A percentile compares a stretch with the other conserved stretches of the same genome.
phyloP scores from a whole-genome alignment of 2,329 filamentous ascomycete species.

The Colletotrichum chrysophilum region DNA sequence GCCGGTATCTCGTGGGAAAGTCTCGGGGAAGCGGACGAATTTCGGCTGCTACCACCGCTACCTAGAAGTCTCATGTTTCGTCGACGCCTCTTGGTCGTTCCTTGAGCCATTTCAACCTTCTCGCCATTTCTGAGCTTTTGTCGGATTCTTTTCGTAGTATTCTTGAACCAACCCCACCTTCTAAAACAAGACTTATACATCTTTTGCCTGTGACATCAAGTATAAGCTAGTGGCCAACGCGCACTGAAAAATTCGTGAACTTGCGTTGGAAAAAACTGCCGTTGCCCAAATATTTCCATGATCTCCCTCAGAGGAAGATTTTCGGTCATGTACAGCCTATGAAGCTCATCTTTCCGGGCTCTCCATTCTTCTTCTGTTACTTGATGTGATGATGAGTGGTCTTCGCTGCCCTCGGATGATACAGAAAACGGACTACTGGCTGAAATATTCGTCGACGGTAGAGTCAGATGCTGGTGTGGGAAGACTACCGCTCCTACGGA shows the following conservation, averaged over 20 bases:
- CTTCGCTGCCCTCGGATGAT: not conserved
- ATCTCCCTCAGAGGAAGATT: not conserved
- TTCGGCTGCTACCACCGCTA: not conserved
- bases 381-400: not conserved
- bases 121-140: not conserved
- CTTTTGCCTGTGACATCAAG: not conserved
- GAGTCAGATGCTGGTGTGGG: not conserved
- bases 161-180: not conserved
- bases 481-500: accelerated
- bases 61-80: not conserved
- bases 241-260: not conserved
- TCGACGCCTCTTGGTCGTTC: not conserved
- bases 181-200: not conserved
- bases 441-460: not conserved
- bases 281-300: not conserved
- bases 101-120: not conserved
- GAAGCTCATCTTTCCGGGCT: not conserved
- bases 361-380: not conserved
- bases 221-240: not conserved
- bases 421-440: not conserved
- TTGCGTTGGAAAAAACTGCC: not conserved
- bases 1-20: not conserved
- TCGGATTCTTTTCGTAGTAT: not conserved
- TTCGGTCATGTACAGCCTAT: not conserved
- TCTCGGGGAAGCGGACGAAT: not conserved